phyloP scores from a whole-genome alignment of 352 stramenopile species.

The Globisporangium perplexum region DNA sequence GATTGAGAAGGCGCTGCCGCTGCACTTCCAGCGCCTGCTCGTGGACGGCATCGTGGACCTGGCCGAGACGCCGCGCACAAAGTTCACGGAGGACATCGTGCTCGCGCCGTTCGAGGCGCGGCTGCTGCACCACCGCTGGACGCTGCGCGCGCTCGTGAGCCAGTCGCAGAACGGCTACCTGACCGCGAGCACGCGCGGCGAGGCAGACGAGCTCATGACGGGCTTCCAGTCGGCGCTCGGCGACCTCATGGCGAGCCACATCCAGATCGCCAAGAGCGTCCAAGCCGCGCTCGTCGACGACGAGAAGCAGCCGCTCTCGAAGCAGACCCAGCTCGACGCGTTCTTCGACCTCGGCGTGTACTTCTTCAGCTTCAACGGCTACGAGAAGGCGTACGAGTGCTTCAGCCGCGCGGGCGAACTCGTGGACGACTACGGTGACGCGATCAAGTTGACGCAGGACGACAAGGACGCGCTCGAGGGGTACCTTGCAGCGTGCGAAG shows the following conservation, averaged over 20 bases:
- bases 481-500: slow-evolving; percentile 65
- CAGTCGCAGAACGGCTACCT: slow-evolving; percentile 69
- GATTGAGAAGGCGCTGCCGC: slow-evolving; percentile 56
- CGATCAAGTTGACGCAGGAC: slow-evolving; percentile 17
- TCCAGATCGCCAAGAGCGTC: slow-evolving; percentile 61
- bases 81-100: slow-evolving; percentile 26
- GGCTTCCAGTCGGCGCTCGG: slow-evolving; percentile 67
- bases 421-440: slow-evolving; percentile 27
- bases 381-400: slow-evolving; percentile 71
- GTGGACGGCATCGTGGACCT: slow-evolving; percentile 80
- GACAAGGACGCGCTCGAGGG: slow-evolving; percentile 47
- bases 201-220: slow-evolving; percentile 56
- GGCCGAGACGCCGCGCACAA: slow-evolving; percentile 30
- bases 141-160: slow-evolving; percentile 57
- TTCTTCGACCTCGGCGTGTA: slow-evolving; percentile 67
- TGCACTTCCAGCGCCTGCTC: slow-evolving; percentile 77
- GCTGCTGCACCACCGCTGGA: slow-evolving; percentile 73
- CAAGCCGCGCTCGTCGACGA: slow-evolving; percentile 44
- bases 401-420: slow-evolving; percentile 61
- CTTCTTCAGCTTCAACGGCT: slow-evolving; percentile 74
- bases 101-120: slow-evolving; percentile 43
- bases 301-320: slow-evolving; percentile 27
- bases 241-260: slow-evolving; percentile 49
- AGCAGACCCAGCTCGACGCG: slow-evolving; percentile 47
- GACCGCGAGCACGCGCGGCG: slow-evolving; percentile 55